Conservation (phyloP, 2,329 filamentous ascomycete species). For the Fusarium sp. region DNA sequence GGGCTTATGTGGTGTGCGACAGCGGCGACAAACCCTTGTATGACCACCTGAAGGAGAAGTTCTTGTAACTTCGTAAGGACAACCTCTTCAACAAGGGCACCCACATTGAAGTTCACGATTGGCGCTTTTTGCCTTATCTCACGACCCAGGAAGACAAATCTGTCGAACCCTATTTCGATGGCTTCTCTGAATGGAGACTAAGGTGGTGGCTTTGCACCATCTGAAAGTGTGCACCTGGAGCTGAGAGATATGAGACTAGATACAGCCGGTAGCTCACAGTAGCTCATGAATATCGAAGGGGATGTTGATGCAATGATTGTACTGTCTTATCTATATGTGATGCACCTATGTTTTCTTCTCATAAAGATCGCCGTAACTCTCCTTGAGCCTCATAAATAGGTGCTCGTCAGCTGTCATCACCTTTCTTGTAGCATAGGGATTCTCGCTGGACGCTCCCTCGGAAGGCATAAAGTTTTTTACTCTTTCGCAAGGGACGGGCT, state of each 20-base stretch:
- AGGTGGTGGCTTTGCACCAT: conserved; percentile 60
- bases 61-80: conserved; percentile 49
- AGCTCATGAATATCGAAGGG: neutral
- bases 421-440: conserved; percentile 65
- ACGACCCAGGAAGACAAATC: conserved; percentile 54
- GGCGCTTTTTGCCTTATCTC: conserved; percentile 59
- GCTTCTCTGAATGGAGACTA: conserved; percentile 57
- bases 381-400: conserved; percentile 69
- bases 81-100: conserved; percentile 44
- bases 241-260: neutral
- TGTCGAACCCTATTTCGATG: conserved; percentile 49
- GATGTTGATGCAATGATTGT: neutral
- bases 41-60: conserved; percentile 49
- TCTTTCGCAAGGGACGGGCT: conserved; percentile 70
- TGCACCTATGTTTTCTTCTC: conserved; percentile 51
- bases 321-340: neutral
- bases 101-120: conserved; percentile 59
- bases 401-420: conserved; percentile 74
- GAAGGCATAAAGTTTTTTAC: conserved; percentile 59
- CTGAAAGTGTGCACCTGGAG: conserved; percentile 40
- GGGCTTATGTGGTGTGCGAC: conserved; percentile 59
- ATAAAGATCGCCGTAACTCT: conserved; percentile 70
- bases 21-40: conserved; percentile 50
- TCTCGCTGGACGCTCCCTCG: conserved; percentile 50
- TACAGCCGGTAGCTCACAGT: neutral